phyloP scores from a whole-genome alignment of 2,329 filamentous ascomycete species.

The Ilyonectria sp. region DNA sequence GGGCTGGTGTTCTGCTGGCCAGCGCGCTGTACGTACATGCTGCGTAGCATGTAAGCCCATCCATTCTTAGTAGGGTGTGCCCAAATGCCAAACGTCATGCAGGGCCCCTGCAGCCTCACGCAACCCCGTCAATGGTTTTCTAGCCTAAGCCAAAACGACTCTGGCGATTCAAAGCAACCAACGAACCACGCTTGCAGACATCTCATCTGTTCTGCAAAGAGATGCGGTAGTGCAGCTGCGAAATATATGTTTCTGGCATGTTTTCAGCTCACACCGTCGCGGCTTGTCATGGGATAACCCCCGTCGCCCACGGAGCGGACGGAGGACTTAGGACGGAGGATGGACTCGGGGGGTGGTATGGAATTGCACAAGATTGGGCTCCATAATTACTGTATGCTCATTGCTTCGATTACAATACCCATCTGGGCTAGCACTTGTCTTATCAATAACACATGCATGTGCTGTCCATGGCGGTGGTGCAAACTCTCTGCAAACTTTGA shows the following conservation, averaged over 20 bases:
- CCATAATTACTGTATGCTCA: no score
- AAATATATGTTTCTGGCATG: constrained; percentile 3
- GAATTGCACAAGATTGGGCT: background rate
- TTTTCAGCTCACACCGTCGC: background rate
- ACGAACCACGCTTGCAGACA: constrained; percentile 1
- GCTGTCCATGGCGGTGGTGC: no score
- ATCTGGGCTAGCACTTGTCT: no score
- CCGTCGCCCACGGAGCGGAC: background rate
- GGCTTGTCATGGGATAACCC: background rate
- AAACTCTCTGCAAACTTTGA: no score
- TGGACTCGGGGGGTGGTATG: background rate
- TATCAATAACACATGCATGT: no score
- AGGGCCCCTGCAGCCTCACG: constrained; percentile 29
- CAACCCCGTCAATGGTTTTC: constrained; percentile 17
- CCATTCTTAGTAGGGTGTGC: background rate
- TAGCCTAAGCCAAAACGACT: constrained; percentile 16
- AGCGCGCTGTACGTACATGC: background rate
- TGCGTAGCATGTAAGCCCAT: constrained; percentile 11
- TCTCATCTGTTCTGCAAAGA: constrained; percentile 5
- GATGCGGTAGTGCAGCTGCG: constrained; percentile 7
- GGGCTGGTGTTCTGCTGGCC: background rate
- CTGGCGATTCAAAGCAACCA: constrained; percentile 3
- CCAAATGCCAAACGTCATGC: constrained; percentile 29
- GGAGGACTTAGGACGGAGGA: background rate
- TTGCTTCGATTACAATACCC: no score